Base-by-base conservation (phyloP, 805 yeast genomes). In the Wickerhamiella australiensis region DNA sequence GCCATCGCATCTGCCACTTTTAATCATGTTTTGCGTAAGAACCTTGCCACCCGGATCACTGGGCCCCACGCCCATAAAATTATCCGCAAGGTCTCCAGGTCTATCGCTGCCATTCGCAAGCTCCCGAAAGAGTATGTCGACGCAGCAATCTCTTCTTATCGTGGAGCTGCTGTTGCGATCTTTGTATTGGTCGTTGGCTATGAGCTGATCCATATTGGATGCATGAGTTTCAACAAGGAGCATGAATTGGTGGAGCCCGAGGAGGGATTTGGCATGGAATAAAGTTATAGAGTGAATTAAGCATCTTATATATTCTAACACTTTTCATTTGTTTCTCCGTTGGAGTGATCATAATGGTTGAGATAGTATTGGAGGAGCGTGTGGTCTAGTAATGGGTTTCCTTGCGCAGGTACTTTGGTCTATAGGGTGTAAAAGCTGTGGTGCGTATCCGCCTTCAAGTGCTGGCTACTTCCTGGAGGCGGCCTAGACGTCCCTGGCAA, bases 1-100 rank as follows among this genome's bases (percentile, higher is more conserved):
- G 69, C 88, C 1, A 57, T 80, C 11, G 80, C 85, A 0, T 73
- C 82, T 21, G 79, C 86, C 2, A 68, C 81, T 23, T 82, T 82
- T 67, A 83, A 78, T 58, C 68, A 68, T 46, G 59, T 68, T 8
- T 67, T 81, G 49, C 53, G 56, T 8, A 27, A 52, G 12, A 51
- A 26, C 53, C 13, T 52, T 59, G 23, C 61, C 76, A 33, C 54
- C 42, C 7, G 52, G 36, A 5, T 68, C 9, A 55, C 58, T 59
- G 65, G 45, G 67, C 66, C 13, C 68, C 84, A 54, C 80, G 80
- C 63, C 61, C 68, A 22, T n/a, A 42, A 51, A 35, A 43, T 66
- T 35, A 65, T 69, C 40, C 45, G 56, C 2, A 65, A 64, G 31
- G 81, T 82, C 0, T 63, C 74, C 43, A 69, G 72, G 42, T 75